Evolutionary conservation across 371 early-diverging fungal species (phyloP).

Genomic region (Basidiobolus meristosporus): DNA sequence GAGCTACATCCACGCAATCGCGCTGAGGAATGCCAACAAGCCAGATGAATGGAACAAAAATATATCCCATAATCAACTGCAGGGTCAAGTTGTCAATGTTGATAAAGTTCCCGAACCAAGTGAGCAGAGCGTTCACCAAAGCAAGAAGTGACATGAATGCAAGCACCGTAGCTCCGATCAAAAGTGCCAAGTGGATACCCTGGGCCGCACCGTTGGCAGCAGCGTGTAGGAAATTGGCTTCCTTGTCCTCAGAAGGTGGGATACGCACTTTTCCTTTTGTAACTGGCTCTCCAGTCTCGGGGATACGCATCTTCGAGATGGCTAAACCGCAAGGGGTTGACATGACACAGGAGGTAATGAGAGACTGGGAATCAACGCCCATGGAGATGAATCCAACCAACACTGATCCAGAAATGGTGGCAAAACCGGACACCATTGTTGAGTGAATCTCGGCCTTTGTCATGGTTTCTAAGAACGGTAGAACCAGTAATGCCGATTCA

Average conservation of each 20-base stretch:
- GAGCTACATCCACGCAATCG: constrained; percentile 43
- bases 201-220: constrained; percentile 70
- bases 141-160: constrained; percentile 52
- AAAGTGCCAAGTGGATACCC: constrained; percentile 54
- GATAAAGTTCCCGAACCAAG: constrained; percentile 58
- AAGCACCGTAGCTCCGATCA: constrained; percentile 58
- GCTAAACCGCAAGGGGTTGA: constrained; percentile 77
- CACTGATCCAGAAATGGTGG: constrained; percentile 83
- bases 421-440: constrained; percentile 77
- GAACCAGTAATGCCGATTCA: constrained; percentile 68
- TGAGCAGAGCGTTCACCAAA: constrained; percentile 44
- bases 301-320: constrained; percentile 69
- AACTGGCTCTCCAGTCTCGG: constrained; percentile 65
- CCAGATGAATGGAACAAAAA: constrained; percentile 70
- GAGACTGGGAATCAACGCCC: constrained; percentile 38
- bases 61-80: constrained; percentile 48
- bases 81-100: constrained; percentile 38
- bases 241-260: constrained; percentile 36
- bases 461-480: constrained; percentile 67
- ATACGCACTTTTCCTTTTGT: constrained; percentile 40
- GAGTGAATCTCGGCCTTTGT: constrained; percentile 75
- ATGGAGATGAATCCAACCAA: constrained; percentile 48
- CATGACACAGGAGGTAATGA: constrained; percentile 79
- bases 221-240: constrained; percentile 64
- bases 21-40: constrained; percentile 51